Percentiles rank a stretch among this genome's conserved stretches.
These are phyloP conservation scores for Paraconiothyrium brasiliense DNA, from an alignment of 2,329 filamentous ascomycete genomes.

Conservation along the genomic window DNA sequence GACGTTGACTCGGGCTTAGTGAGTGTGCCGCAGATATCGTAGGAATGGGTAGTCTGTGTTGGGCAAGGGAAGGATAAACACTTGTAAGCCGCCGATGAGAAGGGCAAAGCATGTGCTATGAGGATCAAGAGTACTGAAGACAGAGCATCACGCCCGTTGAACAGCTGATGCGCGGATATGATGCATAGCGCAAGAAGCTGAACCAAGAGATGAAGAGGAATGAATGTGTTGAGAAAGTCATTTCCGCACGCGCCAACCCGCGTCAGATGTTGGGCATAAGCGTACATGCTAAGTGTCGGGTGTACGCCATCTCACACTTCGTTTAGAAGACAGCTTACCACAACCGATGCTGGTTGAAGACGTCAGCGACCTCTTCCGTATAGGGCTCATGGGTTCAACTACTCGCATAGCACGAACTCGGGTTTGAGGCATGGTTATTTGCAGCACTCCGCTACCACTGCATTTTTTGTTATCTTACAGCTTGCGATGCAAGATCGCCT, in stretches of 20 bases:
- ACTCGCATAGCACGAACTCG: background rate
- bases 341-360: background rate
- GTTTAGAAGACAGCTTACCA: no score
- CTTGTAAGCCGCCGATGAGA: no score
- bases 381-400: background rate
- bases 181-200: no score
- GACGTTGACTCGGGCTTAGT: background rate
- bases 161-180: no score
- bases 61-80: background rate
- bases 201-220: background rate
- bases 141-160: no score
- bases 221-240: background rate
- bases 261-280: background rate
- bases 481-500: background rate
- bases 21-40: constrained; percentile 8
- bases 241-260: background rate
- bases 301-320: background rate
- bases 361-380: background rate
- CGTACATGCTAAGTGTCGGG: background rate
- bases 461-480: background rate
- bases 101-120: no score
- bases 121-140: no score
- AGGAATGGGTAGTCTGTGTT: background rate
- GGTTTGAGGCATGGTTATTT: background rate
- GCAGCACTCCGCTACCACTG: background rate